Conservation (phyloP, 805 yeast species). For the Grigorovia jiainica region DNA sequence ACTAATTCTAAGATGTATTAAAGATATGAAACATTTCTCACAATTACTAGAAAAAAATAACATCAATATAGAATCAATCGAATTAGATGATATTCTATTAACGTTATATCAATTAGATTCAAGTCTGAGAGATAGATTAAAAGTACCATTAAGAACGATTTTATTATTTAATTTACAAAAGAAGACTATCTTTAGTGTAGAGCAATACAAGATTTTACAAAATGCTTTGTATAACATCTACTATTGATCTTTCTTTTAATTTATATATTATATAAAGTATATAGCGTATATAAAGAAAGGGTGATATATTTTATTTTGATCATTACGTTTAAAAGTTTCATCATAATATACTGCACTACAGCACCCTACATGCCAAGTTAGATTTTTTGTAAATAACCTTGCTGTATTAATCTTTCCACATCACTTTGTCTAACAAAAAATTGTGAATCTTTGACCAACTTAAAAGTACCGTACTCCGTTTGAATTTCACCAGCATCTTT, state of each 20-base stretch:
- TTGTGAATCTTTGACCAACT: constrained; percentile 85
- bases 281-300: no score
- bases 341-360: neutral
- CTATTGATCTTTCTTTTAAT: neutral
- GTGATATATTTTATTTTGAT: no score
- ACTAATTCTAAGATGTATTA: neutral
- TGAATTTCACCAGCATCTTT: constrained; percentile 96
- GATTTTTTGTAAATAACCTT: constrained; percentile 79
- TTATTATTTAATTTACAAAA: neutral
- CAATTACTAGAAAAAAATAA: neutral
- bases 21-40: neutral
- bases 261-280: neutral
- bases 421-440: constrained; percentile 90
- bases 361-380: constrained; percentile 20
- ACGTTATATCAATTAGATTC: constrained; percentile 1
- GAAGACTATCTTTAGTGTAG: neutral
- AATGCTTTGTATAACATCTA: neutral
- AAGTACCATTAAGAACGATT: neutral
- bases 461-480: constrained; percentile 94
- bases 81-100: neutral
- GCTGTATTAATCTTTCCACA: constrained; percentile 88
- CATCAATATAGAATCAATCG: neutral
- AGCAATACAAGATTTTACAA: neutral
- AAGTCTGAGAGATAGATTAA: neutral
- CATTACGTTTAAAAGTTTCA: no score